Evolutionary conservation across 2,329 filamentous ascomycete species (phyloP), one percentile per base, ranked within the genome.

Genomic region (Penicillium sp.): DNA sequence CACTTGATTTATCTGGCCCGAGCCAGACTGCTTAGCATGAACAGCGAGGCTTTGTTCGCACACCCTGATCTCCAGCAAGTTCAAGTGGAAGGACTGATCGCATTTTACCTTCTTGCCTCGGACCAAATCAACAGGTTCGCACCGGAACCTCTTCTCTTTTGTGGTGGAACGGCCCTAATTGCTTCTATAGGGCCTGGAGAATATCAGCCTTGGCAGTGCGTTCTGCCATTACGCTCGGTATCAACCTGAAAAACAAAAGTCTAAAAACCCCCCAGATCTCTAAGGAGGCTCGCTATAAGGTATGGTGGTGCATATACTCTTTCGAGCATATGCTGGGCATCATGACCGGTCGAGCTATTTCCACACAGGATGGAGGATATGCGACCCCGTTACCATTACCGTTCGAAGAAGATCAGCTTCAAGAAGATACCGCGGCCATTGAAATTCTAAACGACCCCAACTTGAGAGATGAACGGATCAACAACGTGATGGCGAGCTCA

Each of bases 271-370:
- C 66, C 14, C 62, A 68, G 27, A 57, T 63, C 6, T 68, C 71
- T n/a, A 74, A 71, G 48, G 71, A 74, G 54, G 64, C 66, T 30
- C 68, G 72, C 5, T 71, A 70, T 45, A 63, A 70, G 24, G 63
- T 74, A 1, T 76, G 73, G 73, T 74, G 71, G 68, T 68, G 71
- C 22, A 55, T 75, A 8, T 71, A 71, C 46, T 57, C 60, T 2
- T 62, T 74, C 3, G 73, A 75, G 50, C 68, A 69, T 35, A 63
- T 68, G 20, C 62, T 75, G 13, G 66, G 67, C 28, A 62, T 65
- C 42, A 72, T 75, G 65, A 73, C 72, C 4, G 73, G 73, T 33
- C 66, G 73, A 40, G 67, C 71, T 0, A 66, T 68, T 18, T 69
- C 66, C 44, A 62, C 71, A 8, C 59, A 63, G 25, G 65, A 68